These are phyloP conservation scores for Sporothrix protearum DNA, from an alignment of 2,329 filamentous ascomycete species.

Conservation along the genomic window DNA sequence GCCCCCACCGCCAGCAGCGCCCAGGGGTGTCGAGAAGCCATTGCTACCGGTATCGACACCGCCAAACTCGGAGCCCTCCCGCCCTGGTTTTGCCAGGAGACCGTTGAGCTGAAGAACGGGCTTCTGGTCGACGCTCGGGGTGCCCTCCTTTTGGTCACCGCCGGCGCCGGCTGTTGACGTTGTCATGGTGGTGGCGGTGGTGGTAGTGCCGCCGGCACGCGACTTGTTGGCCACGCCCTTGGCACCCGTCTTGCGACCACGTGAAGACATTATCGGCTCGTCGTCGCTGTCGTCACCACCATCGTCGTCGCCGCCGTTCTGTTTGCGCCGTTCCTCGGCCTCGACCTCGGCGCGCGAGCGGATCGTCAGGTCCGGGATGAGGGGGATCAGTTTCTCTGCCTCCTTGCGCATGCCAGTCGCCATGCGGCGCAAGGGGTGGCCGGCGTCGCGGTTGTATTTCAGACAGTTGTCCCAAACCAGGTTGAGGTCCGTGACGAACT, in stretches of 20 bases:
- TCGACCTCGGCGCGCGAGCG: conserved; percentile 92
- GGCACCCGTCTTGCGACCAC: conserved; percentile 81
- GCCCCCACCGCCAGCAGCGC: conserved; percentile 43
- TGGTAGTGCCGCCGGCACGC: conserved; percentile 39
- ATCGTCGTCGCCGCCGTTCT: conserved; percentile 79
- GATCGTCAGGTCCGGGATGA: conserved; percentile 91
- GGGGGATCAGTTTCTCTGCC: conserved; percentile 89
- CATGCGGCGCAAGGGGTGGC: conserved; percentile 84
- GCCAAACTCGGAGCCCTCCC: conserved; percentile 72
- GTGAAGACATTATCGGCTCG: conserved; percentile 96
- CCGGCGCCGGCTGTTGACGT: background rate
- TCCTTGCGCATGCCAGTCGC: conserved; percentile 96
- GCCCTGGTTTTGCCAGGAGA: conserved; percentile 51
- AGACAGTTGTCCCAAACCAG: conserved; percentile 97
- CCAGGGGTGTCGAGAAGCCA: conserved; percentile 78
- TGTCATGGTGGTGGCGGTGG: conserved; percentile 7
- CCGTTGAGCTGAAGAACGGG: conserved; percentile 66
- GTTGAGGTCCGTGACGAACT: conserved; percentile 90
- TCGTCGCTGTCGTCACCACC: conserved; percentile 90
- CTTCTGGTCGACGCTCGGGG: conserved; percentile 72
- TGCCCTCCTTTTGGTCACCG: conserved; percentile 68
- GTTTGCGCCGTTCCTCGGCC: conserved; percentile 77
- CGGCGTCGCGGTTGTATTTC: conserved; percentile 87
- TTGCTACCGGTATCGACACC: conserved; percentile 74
- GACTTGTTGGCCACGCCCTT: conserved; percentile 70